Base-by-base conservation (phyloP, 305 asterid genomes). In the Euphrasia arctica region DNA sequence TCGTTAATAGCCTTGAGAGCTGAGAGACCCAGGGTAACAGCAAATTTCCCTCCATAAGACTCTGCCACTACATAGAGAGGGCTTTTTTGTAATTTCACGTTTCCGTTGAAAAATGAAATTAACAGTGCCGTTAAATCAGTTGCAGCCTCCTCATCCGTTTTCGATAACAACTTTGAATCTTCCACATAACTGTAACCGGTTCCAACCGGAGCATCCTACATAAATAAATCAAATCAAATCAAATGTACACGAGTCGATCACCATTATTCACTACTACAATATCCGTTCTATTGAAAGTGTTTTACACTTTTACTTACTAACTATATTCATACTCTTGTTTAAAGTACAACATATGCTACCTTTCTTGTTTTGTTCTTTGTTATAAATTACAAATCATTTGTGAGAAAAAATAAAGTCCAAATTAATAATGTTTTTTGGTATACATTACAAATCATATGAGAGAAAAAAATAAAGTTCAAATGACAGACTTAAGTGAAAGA, bases 141-240 rank as follows among this genome's bases (percentile, higher is more conserved):
- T 39, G 95, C 99, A 52, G 93, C 93, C 68, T 90, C 99, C 27
- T 61, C 76, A 76, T 93, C 99, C 54, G 81, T 93, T 69, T 84
- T 90, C 77, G 85, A 96, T 41, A 88, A 60, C 66, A 84, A 62
- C 0, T 69, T 78, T 0, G 70, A 43, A 68, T 90, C 92, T 74
- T 93, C 99, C 79, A 90, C 99, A 80, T 76, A 90, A 75, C 97
- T 90, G 74, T 82, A 93, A 48, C 99, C 99, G 0, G 95, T 86
- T 56, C 99, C 99, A 62, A 93, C 99, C 63, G 99, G 99, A 79
- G 85, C 83, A 78, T 93, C 99, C 99, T 93, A 72, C 8, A 66
- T 14, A 62, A 12, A 3, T 31, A 3, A 32, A 32, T 3, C 36
- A 4, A 52, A 47, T 41, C 8, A 28, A 52, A 2, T 0, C 27